Base-by-base conservation (phyloP, 1,139 yeast species). In the Saccharomyces uvarum region DNA sequence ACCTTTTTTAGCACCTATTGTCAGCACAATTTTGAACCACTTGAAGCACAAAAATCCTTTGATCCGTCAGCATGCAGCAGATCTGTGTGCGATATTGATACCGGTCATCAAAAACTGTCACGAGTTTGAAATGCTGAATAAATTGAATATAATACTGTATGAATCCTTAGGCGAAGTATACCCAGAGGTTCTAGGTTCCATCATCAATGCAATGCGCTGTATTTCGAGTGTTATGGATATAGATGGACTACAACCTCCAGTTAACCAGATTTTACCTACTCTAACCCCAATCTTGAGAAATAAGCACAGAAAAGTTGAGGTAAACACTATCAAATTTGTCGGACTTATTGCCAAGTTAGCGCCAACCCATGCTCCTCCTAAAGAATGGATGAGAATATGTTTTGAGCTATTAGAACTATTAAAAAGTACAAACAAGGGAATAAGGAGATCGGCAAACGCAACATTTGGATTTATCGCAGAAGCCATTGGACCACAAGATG, bases 351-450 rank as follows among this genome's bases (percentile, higher is more conserved):
- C 98, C 0, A 81, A 79, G 53, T 78, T 83, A 52, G 93, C 89
- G n/a, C 84, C 96, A 0, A 96, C 88, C 62, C 82, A 83, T 54
- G 89, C 91, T 24, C 84, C 91, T 51, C 96, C 97, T 2, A 83
- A 89, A 58, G 99, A 95, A 70, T 95, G 99, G 99, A 89, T 93
- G 95, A 78, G 99, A 58, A 88, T 93, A 31, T 88, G 97, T 64
- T 90, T 88, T 71, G 97, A 91, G 67, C 74, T 95, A 48, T 73
- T 95, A 48, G 99, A 93, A 61, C 83, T 93, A 83, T 77, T 95
- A 58, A 90, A 90, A 65, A 87, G 96, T 14, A 82, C 87, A n/a
- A 81, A 81, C 56, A 89, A 87, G 64, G 77, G 84, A 28, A 88
- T 91, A 51, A 75, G 98, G 59, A 77, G 85, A 47, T 88, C 95